A percentile compares a stretch with the other conserved stretches of the same genome.
Conservation (phyloP, 768 basidiomycete species). For the Termitomyces sp. region DNA sequence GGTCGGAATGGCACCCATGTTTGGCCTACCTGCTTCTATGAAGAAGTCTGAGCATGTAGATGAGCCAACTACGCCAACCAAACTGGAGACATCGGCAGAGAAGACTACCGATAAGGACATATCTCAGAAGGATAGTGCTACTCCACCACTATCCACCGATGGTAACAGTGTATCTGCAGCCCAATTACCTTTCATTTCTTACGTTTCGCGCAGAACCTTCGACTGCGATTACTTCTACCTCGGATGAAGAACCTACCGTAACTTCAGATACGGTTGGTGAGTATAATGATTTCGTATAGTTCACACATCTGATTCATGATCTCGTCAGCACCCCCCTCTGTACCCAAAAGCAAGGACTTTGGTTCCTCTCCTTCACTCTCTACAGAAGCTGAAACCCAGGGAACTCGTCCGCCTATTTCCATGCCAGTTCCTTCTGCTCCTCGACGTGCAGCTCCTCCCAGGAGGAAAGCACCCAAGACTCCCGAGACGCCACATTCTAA, state of each 20-base stretch:
- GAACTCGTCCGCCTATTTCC: slow-evolving; percentile 39
- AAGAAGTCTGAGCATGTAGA: slow-evolving; percentile 29
- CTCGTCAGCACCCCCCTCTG: slow-evolving; percentile 9
- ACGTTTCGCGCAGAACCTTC: slow-evolving; percentile 9
- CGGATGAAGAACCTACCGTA: slow-evolving; percentile 6
- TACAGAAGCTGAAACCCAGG: slow-evolving; percentile 25
- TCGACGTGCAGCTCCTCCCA: slow-evolving; percentile 71
- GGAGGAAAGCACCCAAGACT: slow-evolving; percentile 59
- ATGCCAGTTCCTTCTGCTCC: slow-evolving; percentile 79
- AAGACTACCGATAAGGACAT: slow-evolving; percentile 9
- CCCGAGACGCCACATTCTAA: slow-evolving; percentile 21
- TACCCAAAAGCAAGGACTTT: slow-evolving; percentile 24
- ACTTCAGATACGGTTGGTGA: slow-evolving; percentile 10
- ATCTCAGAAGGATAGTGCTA: slow-evolving; percentile 4
- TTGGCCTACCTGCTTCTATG: slow-evolving; percentile 46
- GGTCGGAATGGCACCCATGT: slow-evolving; percentile 75
- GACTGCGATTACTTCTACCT: slow-evolving; percentile 3
- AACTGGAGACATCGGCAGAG: not conserved
- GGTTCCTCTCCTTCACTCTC: slow-evolving; percentile 24
- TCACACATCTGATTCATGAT: not conserved
- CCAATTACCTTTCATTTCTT: not conserved
- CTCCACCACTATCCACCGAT: not conserved
- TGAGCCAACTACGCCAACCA: slow-evolving; percentile 20
- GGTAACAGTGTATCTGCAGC: slow-evolving; percentile 8
- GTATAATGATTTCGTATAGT: not conserved